Base-by-base conservation (phyloP, 805 yeast genomes). In the Suhomyces canberraensis region DNA sequence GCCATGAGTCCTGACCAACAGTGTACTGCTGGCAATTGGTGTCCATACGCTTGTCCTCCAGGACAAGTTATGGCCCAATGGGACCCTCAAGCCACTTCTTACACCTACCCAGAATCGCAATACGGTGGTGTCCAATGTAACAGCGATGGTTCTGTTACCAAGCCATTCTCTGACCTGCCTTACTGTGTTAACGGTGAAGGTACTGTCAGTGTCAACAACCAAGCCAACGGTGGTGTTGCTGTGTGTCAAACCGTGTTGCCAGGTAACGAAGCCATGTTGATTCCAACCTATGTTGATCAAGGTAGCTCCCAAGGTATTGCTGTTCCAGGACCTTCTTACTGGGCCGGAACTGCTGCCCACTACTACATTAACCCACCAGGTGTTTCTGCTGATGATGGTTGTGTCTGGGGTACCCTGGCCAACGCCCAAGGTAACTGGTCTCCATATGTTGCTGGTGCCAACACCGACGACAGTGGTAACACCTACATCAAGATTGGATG, bases 231-330 rank as follows among this genome's bases (percentile, higher is more conserved):
- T 4, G 66, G 74, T 40, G 89, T 87, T 46, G 90, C 96, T 6
- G 79, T 88, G 61, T 88, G 96, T 60, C 96, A 89, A 66, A 88
- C 96, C 7, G 95, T 89, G 5, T 71, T 89, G 39, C 96, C 96
- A 16, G 96, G 96, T 48, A 85, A 87, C 60, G 96, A 88, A 66
- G 95, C 88, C 49, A 88, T 88, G 96, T 70, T 87, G 57, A 87
- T 89, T 47, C 96, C 96, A 42, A 87, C 95, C 16, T 57, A 71
- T 36, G 78, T 82, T 39, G 71, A 64, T n/a, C 61, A 70, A 11
- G 73, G 77, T 8, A 51, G 64, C 7, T 42, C 68, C n/a, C 60
- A 67, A 37, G 67, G 73, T 2, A 64, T 88, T 40, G 95, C 96
- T 16, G 96, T 88, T 35, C 96, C 96, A 13, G 88, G 84, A 16